Evolutionary conservation across 768 basidiomycete species (phyloP), one percentile per base, ranked within the genome.

Genomic region (Galerina sulciceps): DNA sequence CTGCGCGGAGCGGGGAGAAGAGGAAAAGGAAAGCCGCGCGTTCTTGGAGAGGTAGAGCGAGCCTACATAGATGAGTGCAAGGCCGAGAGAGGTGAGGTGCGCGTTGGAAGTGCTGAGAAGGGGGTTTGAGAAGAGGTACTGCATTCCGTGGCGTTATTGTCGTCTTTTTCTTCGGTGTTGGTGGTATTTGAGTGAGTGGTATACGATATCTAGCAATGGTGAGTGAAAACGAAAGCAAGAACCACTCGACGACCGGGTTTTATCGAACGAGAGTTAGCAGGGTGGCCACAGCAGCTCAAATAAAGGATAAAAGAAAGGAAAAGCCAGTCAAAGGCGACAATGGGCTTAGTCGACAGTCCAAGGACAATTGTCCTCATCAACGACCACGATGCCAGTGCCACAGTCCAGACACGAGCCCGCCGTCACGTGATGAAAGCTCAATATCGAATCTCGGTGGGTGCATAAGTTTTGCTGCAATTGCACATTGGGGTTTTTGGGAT

Each of bases 41-140:
- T 82, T 77, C 68, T 86, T 90, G 34, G 81, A 87, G 57, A 93
- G 65, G 73, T 96, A 96, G 38, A 96, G 79, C 6, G 90, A 90
- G 11, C 90, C 91, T 51, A 97, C 93, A 66, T 96, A 97, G 52
- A 81, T 80, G 18, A 75, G 58, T 2, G 85, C 85, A 66, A 94
- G 85, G 48, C 81, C 67, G 5, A 83, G 70, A 1, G 90, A 85
- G 15, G 89, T 49, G 11, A 59, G n/a, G 31, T 65, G 63, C 11
- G 68, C 68, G n/a, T 60, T 53, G 1, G 63, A 59, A 3, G 63
- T 65, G 20, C 58, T 54, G 11, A 69, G 49, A 18, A 64, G 53
- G 14, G 67, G 69, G 38, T 65, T 42, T 1, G 55, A 34, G 54
- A 63, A 66, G 34, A 66, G 56, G 15, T 66, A 42, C 40, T 59